Conservation (phyloP, 2,329 filamentous ascomycete species). For the Lachnellula subtilissima region DNA sequence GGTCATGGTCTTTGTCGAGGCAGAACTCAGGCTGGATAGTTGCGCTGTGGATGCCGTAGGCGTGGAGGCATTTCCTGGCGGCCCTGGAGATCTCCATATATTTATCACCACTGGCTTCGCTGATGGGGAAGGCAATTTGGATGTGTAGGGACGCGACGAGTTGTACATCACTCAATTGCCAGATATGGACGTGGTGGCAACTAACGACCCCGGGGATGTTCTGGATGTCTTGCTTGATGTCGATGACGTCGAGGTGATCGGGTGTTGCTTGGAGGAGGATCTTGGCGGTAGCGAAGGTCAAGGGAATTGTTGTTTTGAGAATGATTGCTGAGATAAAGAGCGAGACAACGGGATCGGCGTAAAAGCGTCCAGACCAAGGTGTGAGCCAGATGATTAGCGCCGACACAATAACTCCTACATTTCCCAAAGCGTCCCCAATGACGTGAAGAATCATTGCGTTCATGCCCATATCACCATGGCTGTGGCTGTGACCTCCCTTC, state of each 20-base stretch:
- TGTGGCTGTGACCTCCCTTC: constrained; percentile 66
- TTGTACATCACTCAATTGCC: constrained; percentile 95
- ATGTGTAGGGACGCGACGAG: constrained; percentile 90
- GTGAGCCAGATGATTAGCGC: constrained; percentile 91
- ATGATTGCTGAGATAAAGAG: constrained; percentile 86
- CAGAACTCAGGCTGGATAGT: constrained; percentile 95
- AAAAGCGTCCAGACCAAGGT: constrained; percentile 73
- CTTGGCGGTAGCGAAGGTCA: constrained; percentile 74
- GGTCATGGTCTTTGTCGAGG: constrained; percentile 40
- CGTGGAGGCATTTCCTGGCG: constrained; percentile 84
- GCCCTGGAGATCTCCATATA: constrained; percentile 89
- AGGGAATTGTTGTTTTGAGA: constrained; percentile 67
- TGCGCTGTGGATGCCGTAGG: constrained; percentile 91
- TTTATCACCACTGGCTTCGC: constrained; percentile 68
- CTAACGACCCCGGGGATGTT: constrained; percentile 77
- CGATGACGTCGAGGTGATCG: constrained; percentile 77
- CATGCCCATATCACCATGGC: constrained; percentile 91
- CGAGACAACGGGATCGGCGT: constrained; percentile 87
- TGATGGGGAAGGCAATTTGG: constrained; percentile 84
- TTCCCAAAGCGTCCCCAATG: constrained; percentile 79
- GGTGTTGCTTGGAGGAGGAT: constrained; percentile 94
- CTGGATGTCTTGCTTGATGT: constrained; percentile 90
- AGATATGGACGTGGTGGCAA: constrained; percentile 95
- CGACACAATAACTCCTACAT: constrained; percentile 78
- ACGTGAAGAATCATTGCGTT: constrained; percentile 73